Evolutionary conservation across 1,284 basidiomycete genomes (phyloP), one percentile per base, ranked within the genome.

Genomic region (Golubevia sp.): DNA sequence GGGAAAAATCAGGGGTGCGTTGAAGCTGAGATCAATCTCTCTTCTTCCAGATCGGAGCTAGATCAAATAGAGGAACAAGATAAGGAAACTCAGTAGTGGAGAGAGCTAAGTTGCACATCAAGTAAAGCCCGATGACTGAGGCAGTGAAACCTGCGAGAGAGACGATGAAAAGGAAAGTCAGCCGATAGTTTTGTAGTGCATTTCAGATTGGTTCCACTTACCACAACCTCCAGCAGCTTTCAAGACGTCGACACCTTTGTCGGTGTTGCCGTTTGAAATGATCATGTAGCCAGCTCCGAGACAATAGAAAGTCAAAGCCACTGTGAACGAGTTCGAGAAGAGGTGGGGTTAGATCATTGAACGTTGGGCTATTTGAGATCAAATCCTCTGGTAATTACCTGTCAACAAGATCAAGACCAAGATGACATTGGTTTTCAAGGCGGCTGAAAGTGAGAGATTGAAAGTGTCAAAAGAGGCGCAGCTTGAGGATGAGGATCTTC

Each of bases 391-490:
- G n/a, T n/a, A n/a, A n/a, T n/a, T n/a, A n/a, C n/a, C n/a, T 44
- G 68, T 71, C 49, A 73, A 56, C 7, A 75, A 34, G 50, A 75
- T 75, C 68, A 66, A 68, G 23, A 75, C 67, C 13, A 75, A 61
- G 8, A 66, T 64, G 0, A 73, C 66, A 50, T 75, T 75, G 23
- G 73, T 75, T 1, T 70, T 25, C 55, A 70, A 58, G 4, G 71
- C 56, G 0, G 73, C 73, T 15, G 70, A 69, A 15, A 73, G 61
- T 58, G 73, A 67, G 58, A 55, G 73, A 34, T 34, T 34, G 30
- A 34, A 11, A 34, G 11, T 5, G 11, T 3, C 30, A 5, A 3
- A 34, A 34, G 30, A n/a, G n/a, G 4, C 30, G 11, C 5, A 3
- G 30, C 5, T 34, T 34, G 30, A 5, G 4, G 30, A 34, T 34